Conservation (phyloP, 805 yeast species). For the Barnettozyma salicaria region DNA sequence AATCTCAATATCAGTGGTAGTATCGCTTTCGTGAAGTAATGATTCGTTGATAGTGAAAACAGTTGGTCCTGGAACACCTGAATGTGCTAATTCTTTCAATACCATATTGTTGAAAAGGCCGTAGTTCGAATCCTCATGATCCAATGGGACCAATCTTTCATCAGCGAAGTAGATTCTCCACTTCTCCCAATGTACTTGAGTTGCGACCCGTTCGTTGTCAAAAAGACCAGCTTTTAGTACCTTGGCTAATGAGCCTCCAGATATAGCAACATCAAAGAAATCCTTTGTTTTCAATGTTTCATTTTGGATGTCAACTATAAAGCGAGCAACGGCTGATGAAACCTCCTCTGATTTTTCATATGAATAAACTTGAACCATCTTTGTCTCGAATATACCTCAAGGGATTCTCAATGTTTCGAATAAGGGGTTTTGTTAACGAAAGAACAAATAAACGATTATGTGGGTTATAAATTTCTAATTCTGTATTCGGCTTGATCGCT, state of each 20-base stretch:
- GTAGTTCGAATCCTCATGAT: conserved; percentile 79
- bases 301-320: conserved; percentile 57
- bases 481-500: too few relatives aligned
- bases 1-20: conserved; percentile 42
- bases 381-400: too few relatives aligned
- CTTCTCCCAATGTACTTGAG: conserved; percentile 53
- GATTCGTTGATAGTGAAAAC: conserved; percentile 62
- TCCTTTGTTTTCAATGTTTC: conserved; percentile 40
- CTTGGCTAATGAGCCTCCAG: conserved; percentile 88
- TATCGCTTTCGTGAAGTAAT: conserved; percentile 49
- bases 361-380: conserved; percentile 32
- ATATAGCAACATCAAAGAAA: conserved; percentile 68
- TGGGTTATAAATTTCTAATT: too few relatives aligned
- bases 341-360: conserved; percentile 52
- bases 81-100: conserved; percentile 32
- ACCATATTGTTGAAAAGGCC: conserved; percentile 62
- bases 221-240: conserved; percentile 60
- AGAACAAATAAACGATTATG: too few relatives aligned
- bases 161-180: conserved; percentile 87
- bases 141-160: conserved; percentile 82
- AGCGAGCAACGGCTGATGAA: conserved; percentile 60
- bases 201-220: conserved; percentile 40
- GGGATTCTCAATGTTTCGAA: too few relatives aligned
- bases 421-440: too few relatives aligned
- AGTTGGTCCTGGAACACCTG: conserved; percentile 42